phyloP scores from a whole-genome alignment of 2,329 filamentous ascomycete genomes.

The Graphiopsis chlorocephala region DNA sequence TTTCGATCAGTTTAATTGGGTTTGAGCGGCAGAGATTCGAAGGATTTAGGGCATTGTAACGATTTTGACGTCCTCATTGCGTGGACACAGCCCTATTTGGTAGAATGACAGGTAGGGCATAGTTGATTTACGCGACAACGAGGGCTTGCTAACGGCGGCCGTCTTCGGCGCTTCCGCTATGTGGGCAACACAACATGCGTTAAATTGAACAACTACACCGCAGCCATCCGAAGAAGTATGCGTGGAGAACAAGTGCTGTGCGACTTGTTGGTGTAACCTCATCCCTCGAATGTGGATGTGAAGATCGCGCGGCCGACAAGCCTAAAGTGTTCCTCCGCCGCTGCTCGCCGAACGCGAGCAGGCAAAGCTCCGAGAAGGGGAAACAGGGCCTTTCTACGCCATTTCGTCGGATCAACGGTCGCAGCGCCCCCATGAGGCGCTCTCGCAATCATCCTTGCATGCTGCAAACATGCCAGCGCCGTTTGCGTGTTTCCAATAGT shows the following conservation, averaged over 20 bases:
- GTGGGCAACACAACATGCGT: background rate
- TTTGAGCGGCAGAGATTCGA: background rate
- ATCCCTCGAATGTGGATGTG: background rate
- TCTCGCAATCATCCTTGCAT: background rate
- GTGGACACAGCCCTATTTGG: background rate
- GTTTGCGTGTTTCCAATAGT: constrained; percentile 1
- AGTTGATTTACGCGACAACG: background rate
- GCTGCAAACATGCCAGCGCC: background rate
- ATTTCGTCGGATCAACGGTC: background rate
- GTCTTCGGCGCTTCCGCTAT: background rate
- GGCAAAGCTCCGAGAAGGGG: background rate
- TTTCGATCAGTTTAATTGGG: background rate
- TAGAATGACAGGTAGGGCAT: background rate
- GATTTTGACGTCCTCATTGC: background rate
- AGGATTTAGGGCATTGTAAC: background rate
- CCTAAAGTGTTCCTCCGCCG: background rate
- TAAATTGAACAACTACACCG: background rate
- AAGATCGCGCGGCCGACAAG: background rate
- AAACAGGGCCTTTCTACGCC: background rate
- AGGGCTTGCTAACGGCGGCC: background rate
- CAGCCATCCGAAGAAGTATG: background rate
- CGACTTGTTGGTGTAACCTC: background rate
- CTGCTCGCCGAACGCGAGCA: background rate
- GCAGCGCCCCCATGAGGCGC: background rate
- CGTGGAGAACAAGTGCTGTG: background rate